Percentiles rank a stretch among this genome's conserved stretches.
These are phyloP conservation scores for Helotiales sp. DNA, from an alignment of 2,329 filamentous ascomycete genomes.

Conservation along the genomic window DNA sequence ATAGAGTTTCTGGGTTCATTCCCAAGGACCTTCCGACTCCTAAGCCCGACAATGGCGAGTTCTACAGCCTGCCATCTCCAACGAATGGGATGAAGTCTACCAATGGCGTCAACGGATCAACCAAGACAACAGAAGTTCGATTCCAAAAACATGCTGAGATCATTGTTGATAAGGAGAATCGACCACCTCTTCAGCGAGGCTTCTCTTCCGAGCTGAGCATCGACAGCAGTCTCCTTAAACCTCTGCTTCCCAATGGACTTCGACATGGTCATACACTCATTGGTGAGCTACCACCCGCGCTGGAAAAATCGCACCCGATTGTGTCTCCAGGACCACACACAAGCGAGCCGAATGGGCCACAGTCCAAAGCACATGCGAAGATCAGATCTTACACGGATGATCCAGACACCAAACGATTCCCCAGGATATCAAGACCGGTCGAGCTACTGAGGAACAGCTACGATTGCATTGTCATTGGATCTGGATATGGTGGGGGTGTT, in stretches of 20 bases:
- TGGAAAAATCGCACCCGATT: slow-evolving; percentile 32
- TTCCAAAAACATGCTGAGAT: slow-evolving; percentile 22
- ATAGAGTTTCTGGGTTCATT: slow-evolving; percentile 15
- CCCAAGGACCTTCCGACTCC: slow-evolving; percentile 33
- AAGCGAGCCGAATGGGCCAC: slow-evolving; percentile 33
- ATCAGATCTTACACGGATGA: slow-evolving; percentile 42
- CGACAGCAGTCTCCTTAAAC: slow-evolving; percentile 27
- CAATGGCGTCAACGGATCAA: slow-evolving; percentile 19
- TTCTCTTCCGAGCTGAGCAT: slow-evolving; percentile 29
- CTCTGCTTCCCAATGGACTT: slow-evolving; percentile 11
- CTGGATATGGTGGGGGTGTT: slow-evolving; percentile 70
- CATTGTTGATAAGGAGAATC: slow-evolving; percentile 10
- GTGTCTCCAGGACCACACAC: slow-evolving; percentile 32
- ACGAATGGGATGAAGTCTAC: neutral
- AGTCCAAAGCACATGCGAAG: slow-evolving; percentile 37
- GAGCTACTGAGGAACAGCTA: slow-evolving; percentile 63
- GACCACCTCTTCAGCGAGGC: slow-evolving; percentile 20
- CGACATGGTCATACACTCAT: slow-evolving; percentile 19
- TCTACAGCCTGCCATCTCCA: neutral
- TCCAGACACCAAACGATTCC: slow-evolving; percentile 46
- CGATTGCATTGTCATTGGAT: slow-evolving; percentile 71
- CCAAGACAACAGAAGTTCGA: slow-evolving; percentile 21
- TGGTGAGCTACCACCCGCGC: slow-evolving; percentile 1
- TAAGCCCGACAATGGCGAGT: slow-evolving; percentile 23
- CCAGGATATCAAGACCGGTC: slow-evolving; percentile 60